Evolutionary conservation across 1,284 basidiomycete species (phyloP).

Genomic region (Pholiota adiposa): DNA sequence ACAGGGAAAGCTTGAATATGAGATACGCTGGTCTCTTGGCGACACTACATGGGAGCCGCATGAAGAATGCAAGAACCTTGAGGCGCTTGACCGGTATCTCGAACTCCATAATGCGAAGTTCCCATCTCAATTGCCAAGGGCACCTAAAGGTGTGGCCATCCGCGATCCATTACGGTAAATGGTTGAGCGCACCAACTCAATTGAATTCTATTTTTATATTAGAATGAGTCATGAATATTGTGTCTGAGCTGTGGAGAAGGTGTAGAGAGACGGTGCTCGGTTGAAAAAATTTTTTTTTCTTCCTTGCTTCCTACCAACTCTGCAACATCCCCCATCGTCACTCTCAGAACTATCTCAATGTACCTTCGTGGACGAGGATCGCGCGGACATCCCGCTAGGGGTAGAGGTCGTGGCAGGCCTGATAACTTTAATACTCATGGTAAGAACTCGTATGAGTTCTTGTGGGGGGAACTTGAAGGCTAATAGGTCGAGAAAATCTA

Average conservation of each 20-base stretch:
- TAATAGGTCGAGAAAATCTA: too few species aligned
- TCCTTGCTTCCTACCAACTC: background rate
- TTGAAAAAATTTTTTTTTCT: background rate
- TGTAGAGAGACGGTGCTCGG: too few species aligned
- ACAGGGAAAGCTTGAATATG: conserved; percentile 2
- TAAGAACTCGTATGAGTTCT: background rate
- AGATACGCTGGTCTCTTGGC: conserved; percentile 13
- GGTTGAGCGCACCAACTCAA: too few species aligned
- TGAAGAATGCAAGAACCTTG: conserved; percentile 8
- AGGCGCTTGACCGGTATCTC: conserved; percentile 11
- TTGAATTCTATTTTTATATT: background rate
- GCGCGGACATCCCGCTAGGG: background rate
- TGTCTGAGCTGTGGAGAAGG: background rate
- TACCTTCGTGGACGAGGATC: background rate
- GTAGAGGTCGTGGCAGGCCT: background rate
- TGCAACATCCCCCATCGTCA: too few species aligned
- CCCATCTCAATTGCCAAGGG: background rate
- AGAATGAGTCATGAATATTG: background rate
- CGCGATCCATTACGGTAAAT: background rate
- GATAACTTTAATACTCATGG: background rate
- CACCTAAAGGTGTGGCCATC: background rate
- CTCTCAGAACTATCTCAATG: background rate
- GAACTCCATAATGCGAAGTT: background rate
- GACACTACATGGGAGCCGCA: conserved; percentile 16
- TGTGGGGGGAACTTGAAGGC: background rate